Evolutionary conservation across 2,329 filamentous ascomycete species (phyloP), one percentile per base, ranked within the genome.

Genomic region (Fusarium robinianum): DNA sequence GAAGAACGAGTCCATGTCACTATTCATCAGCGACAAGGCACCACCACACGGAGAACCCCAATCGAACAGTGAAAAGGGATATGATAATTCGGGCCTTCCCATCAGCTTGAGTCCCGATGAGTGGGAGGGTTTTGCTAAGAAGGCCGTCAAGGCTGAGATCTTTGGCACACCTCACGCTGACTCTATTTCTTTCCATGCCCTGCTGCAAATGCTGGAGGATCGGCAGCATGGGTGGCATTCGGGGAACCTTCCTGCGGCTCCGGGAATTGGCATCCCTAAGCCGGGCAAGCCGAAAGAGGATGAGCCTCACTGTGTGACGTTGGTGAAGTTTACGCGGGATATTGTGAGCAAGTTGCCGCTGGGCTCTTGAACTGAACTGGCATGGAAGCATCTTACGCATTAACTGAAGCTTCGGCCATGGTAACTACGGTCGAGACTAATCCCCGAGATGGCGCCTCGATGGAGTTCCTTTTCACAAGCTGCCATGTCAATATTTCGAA

Each of bases 201-300:
- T 61, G 48, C 14, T 61, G 18, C 54, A 58, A 27, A 24, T 51
- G 24, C 58, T 62, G 58, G 58, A 61, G 19, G 48, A 61, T 10
- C 53, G 58, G 7, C 58, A 61, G 16, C 26, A 46, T 2, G 16
- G 37, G 4, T 61, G 58, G 58, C 58, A 61, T 19, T 60, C 58
- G 8, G 58, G 58, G 1, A 31, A 33, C 3, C 18, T 45, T 5
- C 41, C 39, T 18, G 21, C 44, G 7, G 40, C 34, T 1, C 38
- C 21, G 4, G 44, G 49, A 5, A 49, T 46, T 12, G 51, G 29
- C 1, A 39, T 30, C 10, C 26, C 24, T 4, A 15, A 47, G 35
- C 19, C 34, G 3, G 47, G 54, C 22, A 51, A 55, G 22, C 30
- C 26, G 8, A 39, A 46, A 21, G 49, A 42, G 14, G 56, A 57